phyloP scores from a whole-genome alignment of 768 basidiomycete genomes.

The Artomyces pyxidatus region DNA sequence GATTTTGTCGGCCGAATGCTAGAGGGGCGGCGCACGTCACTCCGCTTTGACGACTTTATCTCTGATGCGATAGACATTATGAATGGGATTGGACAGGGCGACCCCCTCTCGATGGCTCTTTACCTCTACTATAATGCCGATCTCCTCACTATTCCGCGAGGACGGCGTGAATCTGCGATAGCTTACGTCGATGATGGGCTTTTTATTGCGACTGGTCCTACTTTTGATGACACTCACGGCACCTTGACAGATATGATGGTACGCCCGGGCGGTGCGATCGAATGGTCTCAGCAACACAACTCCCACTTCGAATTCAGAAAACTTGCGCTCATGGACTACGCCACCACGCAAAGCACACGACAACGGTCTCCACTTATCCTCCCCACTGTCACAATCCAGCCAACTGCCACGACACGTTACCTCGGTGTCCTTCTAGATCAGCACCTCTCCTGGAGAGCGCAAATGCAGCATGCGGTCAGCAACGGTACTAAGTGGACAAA shows the following conservation, averaged over 20 bases:
- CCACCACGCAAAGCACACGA: neutral
- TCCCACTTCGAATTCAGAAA: neutral
- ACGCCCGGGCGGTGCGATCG: neutral
- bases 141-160: constrained; percentile 11
- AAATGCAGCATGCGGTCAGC: neutral
- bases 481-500: neutral
- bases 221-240: constrained; percentile 15
- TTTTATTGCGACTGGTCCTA: constrained; percentile 18
- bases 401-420: neutral
- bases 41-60: constrained; percentile 12
- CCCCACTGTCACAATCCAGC: rapidly evolving
- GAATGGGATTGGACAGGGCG: constrained; percentile 20
- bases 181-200: neutral
- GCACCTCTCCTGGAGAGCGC: neutral
- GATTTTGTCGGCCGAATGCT: constrained; percentile 11
- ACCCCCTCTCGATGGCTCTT: constrained; percentile 17
- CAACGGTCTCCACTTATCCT: neutral
- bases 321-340: neutral
- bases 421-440: neutral
- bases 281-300: neutral
- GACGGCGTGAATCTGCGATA: neutral
- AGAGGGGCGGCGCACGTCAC: constrained; percentile 4
- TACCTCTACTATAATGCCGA: constrained; percentile 18
- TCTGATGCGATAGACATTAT: constrained; percentile 6
- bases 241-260: neutral